These are phyloP conservation scores for Ophiobolus disseminans DNA, from an alignment of 2,329 filamentous ascomycete species.

Conservation along the genomic window DNA sequence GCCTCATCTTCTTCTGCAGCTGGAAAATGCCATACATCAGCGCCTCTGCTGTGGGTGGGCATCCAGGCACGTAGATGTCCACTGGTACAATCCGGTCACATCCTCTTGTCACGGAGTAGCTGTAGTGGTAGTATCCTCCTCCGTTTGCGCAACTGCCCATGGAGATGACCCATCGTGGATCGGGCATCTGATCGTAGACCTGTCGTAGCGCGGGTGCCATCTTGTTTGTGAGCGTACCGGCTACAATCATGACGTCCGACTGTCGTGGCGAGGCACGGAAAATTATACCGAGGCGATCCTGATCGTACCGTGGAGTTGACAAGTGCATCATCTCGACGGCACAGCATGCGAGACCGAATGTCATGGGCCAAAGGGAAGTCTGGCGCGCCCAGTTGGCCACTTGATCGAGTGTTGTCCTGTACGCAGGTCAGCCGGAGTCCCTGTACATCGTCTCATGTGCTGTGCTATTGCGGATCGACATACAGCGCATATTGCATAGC, in stretches of 20 bases:
- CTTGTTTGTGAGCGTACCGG: constrained; percentile 92
- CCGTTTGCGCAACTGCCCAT: constrained; percentile 89
- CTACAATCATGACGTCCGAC: constrained; percentile 94
- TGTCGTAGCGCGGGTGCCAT: constrained; percentile 91
- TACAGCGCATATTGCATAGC: constrained; percentile 87
- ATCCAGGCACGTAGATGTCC: constrained; percentile 82
- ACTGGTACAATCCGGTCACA: constrained; percentile 84
- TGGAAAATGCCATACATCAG: constrained; percentile 73
- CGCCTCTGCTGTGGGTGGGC: constrained; percentile 64
- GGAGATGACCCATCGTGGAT: constrained; percentile 84
- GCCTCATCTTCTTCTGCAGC: constrained; percentile 78
- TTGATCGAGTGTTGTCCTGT: constrained; percentile 79
- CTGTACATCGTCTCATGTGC: too few relatives aligned
- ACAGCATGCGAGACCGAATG: constrained; percentile 88
- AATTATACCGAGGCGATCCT: constrained; percentile 88
- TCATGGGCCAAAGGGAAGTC: constrained; percentile 90
- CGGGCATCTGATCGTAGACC: constrained; percentile 95
- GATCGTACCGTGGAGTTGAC: constrained; percentile 89
- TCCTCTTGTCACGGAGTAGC: constrained; percentile 78
- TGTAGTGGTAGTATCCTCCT: constrained; percentile 87
- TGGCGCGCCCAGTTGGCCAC: constrained; percentile 87
- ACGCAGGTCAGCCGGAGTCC: constrained; percentile 29
- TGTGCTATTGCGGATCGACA: constrained; percentile 51
- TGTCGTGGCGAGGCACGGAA: constrained; percentile 90
- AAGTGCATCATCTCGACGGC: constrained; percentile 95